phyloP scores from a whole-genome alignment of 495 filamentous ascomycete species.

The Hypoxylon lienhwacheense region DNA sequence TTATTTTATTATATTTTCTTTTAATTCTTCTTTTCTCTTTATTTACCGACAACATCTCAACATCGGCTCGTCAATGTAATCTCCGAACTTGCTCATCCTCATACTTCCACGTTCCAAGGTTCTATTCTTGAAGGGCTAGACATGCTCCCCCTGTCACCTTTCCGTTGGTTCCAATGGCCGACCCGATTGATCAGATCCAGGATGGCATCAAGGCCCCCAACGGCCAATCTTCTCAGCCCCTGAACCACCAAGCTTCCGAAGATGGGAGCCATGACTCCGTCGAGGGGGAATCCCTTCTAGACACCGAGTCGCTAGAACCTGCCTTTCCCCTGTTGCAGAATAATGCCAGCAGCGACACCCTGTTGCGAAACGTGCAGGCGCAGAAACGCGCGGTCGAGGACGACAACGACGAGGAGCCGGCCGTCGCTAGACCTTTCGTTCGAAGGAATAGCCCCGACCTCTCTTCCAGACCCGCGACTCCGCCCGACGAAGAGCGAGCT shows the following conservation, averaged over 20 bases:
- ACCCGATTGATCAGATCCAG: conserved; percentile 26
- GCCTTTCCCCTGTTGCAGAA: conserved; percentile 50
- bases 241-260: conserved; percentile 2
- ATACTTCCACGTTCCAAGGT: conserved; percentile 14
- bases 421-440: conserved; percentile 64
- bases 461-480: conserved; percentile 36
- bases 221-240: conserved; percentile 25
- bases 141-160: conserved; percentile 7
- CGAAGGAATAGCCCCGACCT: conserved; percentile 61
- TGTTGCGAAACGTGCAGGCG: conserved; percentile 35
- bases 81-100: background rate
- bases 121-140: no score
- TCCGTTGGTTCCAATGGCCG: conserved; percentile 20
- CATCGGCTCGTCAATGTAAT: no score
- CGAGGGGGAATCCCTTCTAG: conserved; percentile 6
- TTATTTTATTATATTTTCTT: no score
- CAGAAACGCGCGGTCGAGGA: conserved; percentile 49
- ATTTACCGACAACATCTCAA: background rate
- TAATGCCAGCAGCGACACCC: conserved; percentile 42
- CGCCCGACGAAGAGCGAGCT: conserved; percentile 55
- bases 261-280: conserved; percentile 6
- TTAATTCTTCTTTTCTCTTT: no score
- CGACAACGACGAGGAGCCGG: conserved; percentile 67
- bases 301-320: conserved; percentile 20
- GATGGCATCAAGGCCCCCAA: conserved; percentile 14